Evolutionary conservation across 2,329 filamentous ascomycete species (phyloP).

Genomic region (Botryosphaeria dothidea): DNA sequence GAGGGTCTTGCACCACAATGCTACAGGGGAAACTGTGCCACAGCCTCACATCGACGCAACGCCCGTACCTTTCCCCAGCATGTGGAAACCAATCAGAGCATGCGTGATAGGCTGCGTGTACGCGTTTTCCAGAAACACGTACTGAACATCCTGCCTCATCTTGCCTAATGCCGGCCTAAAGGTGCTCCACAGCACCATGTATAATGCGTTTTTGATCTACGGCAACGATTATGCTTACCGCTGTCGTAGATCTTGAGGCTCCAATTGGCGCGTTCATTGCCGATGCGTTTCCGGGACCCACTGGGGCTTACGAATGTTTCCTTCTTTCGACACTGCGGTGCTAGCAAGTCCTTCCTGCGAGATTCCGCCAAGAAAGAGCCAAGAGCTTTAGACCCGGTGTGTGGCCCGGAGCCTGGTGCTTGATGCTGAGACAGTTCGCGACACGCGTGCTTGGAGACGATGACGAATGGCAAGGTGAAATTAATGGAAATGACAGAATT

Average conservation of each 20-base stretch:
- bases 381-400: background rate
- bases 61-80: background rate
- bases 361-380: constrained; percentile 6
- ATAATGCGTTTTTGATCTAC: background rate
- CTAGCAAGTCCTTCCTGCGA: background rate
- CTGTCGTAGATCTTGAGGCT: background rate
- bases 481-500: background rate
- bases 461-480: background rate
- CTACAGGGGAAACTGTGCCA: background rate
- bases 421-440: background rate
- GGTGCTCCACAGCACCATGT: background rate
- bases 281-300: background rate
- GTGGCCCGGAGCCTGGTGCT: background rate
- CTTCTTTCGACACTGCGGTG: background rate
- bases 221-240: constrained; percentile 5
- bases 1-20: background rate
- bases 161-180: background rate
- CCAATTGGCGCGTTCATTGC: background rate
- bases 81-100: background rate
- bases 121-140: background rate
- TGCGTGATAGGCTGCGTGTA: background rate
- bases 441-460: background rate
- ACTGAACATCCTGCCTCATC: background rate
- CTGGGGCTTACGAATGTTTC: constrained; percentile 13
- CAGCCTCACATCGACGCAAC: background rate